phyloP scores from a whole-genome alignment of 2,329 filamentous ascomycete species.

The Phialophora tarda region DNA sequence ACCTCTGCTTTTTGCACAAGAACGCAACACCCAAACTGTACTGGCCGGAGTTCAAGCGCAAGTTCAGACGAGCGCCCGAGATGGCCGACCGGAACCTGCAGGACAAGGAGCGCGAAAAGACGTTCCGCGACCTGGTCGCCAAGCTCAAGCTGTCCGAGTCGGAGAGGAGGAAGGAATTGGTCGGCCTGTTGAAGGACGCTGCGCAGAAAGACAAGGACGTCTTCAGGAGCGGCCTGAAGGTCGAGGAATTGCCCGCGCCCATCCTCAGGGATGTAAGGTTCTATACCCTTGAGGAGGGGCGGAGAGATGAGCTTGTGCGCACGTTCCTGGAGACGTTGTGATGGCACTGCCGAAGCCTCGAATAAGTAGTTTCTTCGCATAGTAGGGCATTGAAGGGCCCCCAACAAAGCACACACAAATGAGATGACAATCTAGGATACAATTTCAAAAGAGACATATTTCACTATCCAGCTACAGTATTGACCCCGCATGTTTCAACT shows the following conservation, averaged over 20 bases:
- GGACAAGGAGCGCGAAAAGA: conserved; percentile 57
- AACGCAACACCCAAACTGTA: conserved; percentile 90
- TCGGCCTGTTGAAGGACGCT: conserved; percentile 48
- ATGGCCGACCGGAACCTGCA: conserved; percentile 63
- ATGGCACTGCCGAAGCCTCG: not conserved
- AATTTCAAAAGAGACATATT: not conserved
- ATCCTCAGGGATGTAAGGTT: conserved; percentile 34
- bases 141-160: conserved; percentile 54
- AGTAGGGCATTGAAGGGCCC: not conserved
- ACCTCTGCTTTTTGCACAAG: conserved; percentile 78
- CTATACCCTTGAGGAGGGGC: conserved; percentile 32
- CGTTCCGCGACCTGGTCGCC: conserved; percentile 55
- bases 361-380: not conserved
- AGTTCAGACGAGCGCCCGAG: conserved; percentile 78
- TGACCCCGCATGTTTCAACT: not conserved
- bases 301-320: conserved; percentile 36
- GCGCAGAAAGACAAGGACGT: conserved; percentile 8
- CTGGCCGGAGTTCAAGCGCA: conserved; percentile 95
- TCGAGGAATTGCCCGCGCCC: conserved; percentile 23
- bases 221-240: conserved; percentile 6
- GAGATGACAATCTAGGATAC: not conserved
- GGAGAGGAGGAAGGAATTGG: conserved; percentile 54
- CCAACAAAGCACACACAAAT: not conserved
- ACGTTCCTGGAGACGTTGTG: conserved; percentile 33
- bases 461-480: not conserved